Conservation (phyloP, 2,329 filamentous ascomycete genomes). For the Colletotrichum melonis region DNA sequence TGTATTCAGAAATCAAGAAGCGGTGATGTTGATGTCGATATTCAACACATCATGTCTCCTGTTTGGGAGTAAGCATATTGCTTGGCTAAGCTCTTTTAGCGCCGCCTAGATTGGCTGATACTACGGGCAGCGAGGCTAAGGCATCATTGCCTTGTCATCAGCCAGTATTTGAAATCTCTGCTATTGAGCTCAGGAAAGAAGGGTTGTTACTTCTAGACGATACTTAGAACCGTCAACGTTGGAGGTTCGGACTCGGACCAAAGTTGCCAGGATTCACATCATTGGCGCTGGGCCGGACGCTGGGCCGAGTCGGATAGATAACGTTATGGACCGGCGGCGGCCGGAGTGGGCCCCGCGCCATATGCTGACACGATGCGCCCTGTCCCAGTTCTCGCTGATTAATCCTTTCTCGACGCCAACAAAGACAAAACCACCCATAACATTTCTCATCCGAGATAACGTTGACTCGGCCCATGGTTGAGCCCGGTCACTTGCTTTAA, state of each 20-base stretch:
- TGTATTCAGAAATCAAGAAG: too few relatives aligned
- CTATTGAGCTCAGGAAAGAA: neutral
- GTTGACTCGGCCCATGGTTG: neutral
- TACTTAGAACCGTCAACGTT: neutral
- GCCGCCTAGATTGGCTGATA: too few relatives aligned
- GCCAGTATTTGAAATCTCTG: neutral
- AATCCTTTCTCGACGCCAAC: neutral
- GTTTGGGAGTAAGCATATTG: too few relatives aligned
- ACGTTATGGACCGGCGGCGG: constrained; percentile 6
- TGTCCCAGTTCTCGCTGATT: neutral
- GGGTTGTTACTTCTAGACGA: neutral
- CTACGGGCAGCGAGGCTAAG: too few relatives aligned
- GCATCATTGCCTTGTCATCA: neutral
- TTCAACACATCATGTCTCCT: too few relatives aligned
- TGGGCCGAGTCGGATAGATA: neutral
- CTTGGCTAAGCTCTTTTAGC: too few relatives aligned
- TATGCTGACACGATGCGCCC: neutral
- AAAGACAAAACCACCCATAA: neutral
- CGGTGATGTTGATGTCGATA: too few relatives aligned
- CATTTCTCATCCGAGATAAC: neutral
- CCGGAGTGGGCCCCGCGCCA: neutral
- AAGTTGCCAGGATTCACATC: neutral
- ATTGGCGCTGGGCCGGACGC: neutral
- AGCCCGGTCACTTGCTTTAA: neutral
- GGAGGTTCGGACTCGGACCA: neutral